phyloP scores from a whole-genome alignment of 345 rosid species.

The Brassica juncea region DNA sequence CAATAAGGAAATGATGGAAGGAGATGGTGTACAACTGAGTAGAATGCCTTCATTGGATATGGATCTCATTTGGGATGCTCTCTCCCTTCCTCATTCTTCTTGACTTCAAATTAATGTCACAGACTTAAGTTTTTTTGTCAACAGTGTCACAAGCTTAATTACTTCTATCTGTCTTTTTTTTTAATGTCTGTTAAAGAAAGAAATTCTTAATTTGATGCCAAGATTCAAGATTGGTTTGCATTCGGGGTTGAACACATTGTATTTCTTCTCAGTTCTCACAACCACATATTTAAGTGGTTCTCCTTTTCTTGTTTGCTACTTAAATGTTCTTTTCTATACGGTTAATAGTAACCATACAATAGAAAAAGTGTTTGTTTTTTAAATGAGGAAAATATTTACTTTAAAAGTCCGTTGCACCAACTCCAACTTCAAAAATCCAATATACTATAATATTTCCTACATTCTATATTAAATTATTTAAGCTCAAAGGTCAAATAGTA shows the following conservation, averaged over 20 bases:
- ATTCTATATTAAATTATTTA: background rate
- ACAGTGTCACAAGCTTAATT: conserved; percentile 15
- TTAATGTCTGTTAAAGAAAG: background rate
- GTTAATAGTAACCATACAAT: conserved; percentile 30
- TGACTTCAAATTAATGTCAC: conserved; percentile 39
- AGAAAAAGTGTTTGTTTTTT: conserved; percentile 17
- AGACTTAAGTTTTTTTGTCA: background rate
- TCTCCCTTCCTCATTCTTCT: conserved; percentile 57
- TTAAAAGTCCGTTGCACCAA: conserved; percentile 26
- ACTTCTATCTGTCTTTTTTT: background rate
- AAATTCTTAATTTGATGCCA: conserved; percentile 13
- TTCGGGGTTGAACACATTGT: conserved; percentile 18
- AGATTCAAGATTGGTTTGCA: conserved; percentile 25
- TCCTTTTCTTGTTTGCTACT: conserved; percentile 6
- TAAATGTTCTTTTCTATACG: conserved; percentile 26
- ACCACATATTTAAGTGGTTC: conserved; percentile 28
- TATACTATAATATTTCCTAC: conserved; percentile 9
- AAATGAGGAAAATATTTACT: background rate
- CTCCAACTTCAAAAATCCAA: conserved; percentile 35
- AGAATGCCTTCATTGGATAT: conserved; percentile 98
- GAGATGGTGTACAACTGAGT: conserved; percentile 79
- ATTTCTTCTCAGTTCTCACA: background rate
- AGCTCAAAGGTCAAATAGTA: conserved; percentile 19
- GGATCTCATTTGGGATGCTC: conserved; percentile 96
- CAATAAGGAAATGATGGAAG: conserved; percentile 43